phyloP scores from a whole-genome alignment of 805 yeast genomes.

The Allodekkera sacchari region DNA sequence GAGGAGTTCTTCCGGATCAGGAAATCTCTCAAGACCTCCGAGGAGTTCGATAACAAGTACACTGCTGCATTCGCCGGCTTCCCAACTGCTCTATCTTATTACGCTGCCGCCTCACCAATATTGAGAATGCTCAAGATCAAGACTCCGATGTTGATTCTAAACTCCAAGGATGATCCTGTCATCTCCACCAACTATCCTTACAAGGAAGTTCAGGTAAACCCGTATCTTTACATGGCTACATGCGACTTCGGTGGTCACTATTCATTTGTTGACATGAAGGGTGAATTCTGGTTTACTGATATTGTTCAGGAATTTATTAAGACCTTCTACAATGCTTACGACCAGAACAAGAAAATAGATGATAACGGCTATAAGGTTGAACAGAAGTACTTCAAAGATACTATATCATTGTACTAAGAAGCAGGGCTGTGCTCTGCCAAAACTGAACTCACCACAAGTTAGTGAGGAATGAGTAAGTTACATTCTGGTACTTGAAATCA shows the following conservation, averaged over 20 bases:
- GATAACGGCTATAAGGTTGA: conserved; percentile 14
- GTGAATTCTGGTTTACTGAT: conserved; percentile 40
- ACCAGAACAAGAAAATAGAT: conserved; percentile 6
- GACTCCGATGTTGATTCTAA: conserved; percentile 55
- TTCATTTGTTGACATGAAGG: conserved; percentile 37
- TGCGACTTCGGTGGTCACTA: conserved; percentile 70
- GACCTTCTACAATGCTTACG: conserved; percentile 24
- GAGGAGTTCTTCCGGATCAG: conserved; percentile 23
- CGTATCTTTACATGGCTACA: conserved; percentile 47
- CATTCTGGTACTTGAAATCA: no score
- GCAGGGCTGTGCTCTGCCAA: no score
- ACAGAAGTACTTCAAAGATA: conserved; percentile 13
- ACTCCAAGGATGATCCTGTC: conserved; percentile 62
- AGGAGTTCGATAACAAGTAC: conserved; percentile 53
- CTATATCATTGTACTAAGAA: conserved; percentile 9
- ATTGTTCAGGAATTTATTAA: conserved; percentile 33
- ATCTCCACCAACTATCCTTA: conserved; percentile 46
- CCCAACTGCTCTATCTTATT: conserved; percentile 53
- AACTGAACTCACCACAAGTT: no score
- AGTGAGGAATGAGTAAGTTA: no score
- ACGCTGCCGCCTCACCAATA: conserved; percentile 56
- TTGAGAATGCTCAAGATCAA: conserved; percentile 46
- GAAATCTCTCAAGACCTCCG: conserved; percentile 31
- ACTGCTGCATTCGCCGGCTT: conserved; percentile 60
- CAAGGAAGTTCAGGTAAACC: conserved; percentile 42